Evolutionary conservation across 1,139 yeast genomes (phyloP).

Genomic region (Geotrichum candidum): DNA sequence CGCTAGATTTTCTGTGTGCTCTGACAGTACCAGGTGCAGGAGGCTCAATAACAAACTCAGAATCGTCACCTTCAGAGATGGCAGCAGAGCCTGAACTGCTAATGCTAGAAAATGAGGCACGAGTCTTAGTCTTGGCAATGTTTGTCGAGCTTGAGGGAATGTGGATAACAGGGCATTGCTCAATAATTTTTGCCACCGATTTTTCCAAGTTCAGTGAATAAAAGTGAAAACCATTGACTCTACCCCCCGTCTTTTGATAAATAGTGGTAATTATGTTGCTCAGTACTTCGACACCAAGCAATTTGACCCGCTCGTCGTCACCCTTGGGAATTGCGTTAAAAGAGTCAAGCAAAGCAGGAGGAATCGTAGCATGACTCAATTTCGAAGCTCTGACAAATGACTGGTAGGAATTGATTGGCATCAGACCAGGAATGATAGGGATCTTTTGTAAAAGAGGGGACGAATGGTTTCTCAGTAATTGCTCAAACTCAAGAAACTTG

Average conservation of each 20-base stretch:
- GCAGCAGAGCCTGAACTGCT: slow-evolving; percentile 30
- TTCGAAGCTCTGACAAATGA: slow-evolving; percentile 85
- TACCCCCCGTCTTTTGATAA: slow-evolving; percentile 45
- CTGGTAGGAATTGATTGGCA: slow-evolving; percentile 92
- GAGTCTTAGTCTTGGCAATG: slow-evolving; percentile 21
- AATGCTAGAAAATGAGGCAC: slow-evolving; percentile 9
- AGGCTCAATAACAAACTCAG: slow-evolving; percentile 1
- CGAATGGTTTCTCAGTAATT: slow-evolving; percentile 39
- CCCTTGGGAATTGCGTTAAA: slow-evolving; percentile 54
- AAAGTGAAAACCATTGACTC: slow-evolving; percentile 76
- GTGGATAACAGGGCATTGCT: slow-evolving; percentile 43
- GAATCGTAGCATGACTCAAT: slow-evolving; percentile 84
- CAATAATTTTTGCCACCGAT: slow-evolving; percentile 79
- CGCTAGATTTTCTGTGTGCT: slow-evolving; percentile 44
- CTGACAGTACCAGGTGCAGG: slow-evolving; percentile 21
- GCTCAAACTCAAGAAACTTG: slow-evolving; percentile 50
- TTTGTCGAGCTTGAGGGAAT: slow-evolving; percentile 14
- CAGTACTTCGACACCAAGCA: slow-evolving; percentile 71
- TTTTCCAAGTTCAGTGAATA: slow-evolving; percentile 86
- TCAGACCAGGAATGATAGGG: slow-evolving; percentile 80
- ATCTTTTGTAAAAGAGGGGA: slow-evolving; percentile 43
- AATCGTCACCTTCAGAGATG: slow-evolving; percentile 24
- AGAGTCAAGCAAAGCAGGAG: slow-evolving; percentile 46
- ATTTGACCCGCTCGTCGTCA: slow-evolving; percentile 83
- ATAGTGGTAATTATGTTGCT: slow-evolving; percentile 56